Evolutionary conservation across 2,329 filamentous ascomycete species (phyloP), one percentile per base, ranked within the genome.

Genomic region (Fusarium camptoceras): DNA sequence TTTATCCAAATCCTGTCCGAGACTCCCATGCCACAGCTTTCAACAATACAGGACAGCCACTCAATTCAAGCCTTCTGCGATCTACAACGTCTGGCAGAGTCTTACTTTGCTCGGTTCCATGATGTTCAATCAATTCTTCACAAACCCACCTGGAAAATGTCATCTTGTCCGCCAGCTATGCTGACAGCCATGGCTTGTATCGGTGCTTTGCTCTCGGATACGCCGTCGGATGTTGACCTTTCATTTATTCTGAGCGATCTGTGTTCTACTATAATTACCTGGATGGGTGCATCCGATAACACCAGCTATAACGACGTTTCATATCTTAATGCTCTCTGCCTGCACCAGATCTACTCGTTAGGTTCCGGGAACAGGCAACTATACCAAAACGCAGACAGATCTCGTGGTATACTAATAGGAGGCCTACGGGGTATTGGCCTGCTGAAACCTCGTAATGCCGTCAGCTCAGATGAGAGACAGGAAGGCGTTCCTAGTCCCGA

Each of bases 61-160:
- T 58, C 55, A 0, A 14, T 58, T 3, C 55, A 55, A 12, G 55
- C 55, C 0, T 58, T 34, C 12, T 58, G 47, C 20, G 14, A 49
- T 1, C 18, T 58, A 8, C 47, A 54, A 5, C 55, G 55, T 0
- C 47, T 58, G 1, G 37, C 42, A 2, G 55, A 54, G 3, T 58
- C 34, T 0, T 58, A 58, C 1, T 58, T 58, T 3, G 4, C 55
- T 22, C 34, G 55, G 3, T 58, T 58, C 0, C 55, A 58, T 3
- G 55, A 58, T 8, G 37, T 58, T 3, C 55, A 58, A 14, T 34
- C 55, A 0, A 58, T 58, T 10, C 28, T 58, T 2, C 55, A 58
- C 2, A 58, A 31, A 2, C 47, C 55, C 1, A 58, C 55, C 1
- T 58, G 55, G 55, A 18, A 22, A 2, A 54, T 58, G 22, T 58